phyloP scores from a whole-genome alignment of 2,329 filamentous ascomycete genomes.

The Anthostomella pinea region DNA sequence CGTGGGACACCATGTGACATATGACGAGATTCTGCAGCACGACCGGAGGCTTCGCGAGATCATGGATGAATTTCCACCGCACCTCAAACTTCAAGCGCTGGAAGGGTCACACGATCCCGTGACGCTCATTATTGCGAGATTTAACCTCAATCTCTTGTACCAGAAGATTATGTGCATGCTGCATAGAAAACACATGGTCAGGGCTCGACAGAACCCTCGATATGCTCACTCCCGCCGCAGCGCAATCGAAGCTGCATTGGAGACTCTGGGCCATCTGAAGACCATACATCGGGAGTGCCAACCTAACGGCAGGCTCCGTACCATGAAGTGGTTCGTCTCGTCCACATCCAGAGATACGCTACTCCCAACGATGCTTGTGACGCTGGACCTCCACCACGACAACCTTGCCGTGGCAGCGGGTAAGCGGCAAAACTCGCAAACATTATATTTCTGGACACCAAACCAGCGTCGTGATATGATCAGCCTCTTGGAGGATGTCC shows the following conservation, averaged over 20 bases:
- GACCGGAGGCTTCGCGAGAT: slow-evolving; percentile 60
- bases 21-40: slow-evolving; percentile 63
- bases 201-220: slow-evolving; percentile 72
- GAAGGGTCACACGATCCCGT: slow-evolving; percentile 78
- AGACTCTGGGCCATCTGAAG: slow-evolving; percentile 73
- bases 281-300: slow-evolving; percentile 74
- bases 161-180: slow-evolving; percentile 87
- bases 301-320: slow-evolving; percentile 66
- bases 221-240: slow-evolving; percentile 81
- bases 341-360: slow-evolving; percentile 82
- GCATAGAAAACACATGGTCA: slow-evolving; percentile 81
- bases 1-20: slow-evolving; percentile 53
- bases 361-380: slow-evolving; percentile 79
- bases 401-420: slow-evolving; percentile 45
- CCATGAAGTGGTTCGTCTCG: slow-evolving; percentile 74
- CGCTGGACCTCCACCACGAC: slow-evolving; percentile 76
- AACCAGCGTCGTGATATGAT: slow-evolving; percentile 73
- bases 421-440: slow-evolving; percentile 40
- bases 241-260: slow-evolving; percentile 83
- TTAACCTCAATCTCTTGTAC: slow-evolving; percentile 80
- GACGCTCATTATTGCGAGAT: slow-evolving; percentile 80
- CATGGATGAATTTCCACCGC: slow-evolving; percentile 69
- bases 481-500: slow-evolving; percentile 66
- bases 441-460: slow-evolving; percentile 54
- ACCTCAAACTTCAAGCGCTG: slow-evolving; percentile 72